phyloP scores from a whole-genome alignment of 148 eudicot species.

The Rhododendron simsii region DNA sequence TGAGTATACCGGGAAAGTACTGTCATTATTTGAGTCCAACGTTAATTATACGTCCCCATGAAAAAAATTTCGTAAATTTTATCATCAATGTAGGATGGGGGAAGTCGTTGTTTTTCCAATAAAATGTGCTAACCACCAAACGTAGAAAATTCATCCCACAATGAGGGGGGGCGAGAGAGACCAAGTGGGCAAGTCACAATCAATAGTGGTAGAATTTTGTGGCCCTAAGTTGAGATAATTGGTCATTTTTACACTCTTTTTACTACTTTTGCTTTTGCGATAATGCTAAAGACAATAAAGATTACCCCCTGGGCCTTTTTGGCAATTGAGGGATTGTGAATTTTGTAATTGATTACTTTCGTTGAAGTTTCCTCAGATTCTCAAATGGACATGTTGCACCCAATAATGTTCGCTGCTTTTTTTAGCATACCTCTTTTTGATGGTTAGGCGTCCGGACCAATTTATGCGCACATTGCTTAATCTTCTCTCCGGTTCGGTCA shows the following conservation, averaged over 20 bases:
- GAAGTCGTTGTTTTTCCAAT: neutral
- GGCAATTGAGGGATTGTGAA: neutral
- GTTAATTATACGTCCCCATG: neutral
- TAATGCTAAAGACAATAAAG: neutral
- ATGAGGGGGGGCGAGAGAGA: neutral
- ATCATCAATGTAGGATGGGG: neutral
- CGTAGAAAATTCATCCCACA: neutral
- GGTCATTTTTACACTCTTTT: neutral
- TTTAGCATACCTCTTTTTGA: neutral
- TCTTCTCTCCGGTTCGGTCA: neutral
- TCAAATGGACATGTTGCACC: neutral
- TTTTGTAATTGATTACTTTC: neutral
- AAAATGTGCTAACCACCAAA: neutral
- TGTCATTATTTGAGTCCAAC: neutral
- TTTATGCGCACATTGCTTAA: neutral
- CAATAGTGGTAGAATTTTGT: neutral
- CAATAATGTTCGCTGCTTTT: neutral
- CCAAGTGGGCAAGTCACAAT: neutral
- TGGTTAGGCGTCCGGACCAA: too few species aligned
- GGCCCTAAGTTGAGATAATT: neutral
- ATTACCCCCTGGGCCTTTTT: neutral
- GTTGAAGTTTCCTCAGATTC: neutral
- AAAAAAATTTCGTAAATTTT: too few species aligned
- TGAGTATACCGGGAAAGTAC: neutral
- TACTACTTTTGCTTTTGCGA: neutral